Evolutionary conservation across 164 flowering plant genomes (phyloP).

Genomic region (Hamamelis virginiana): DNA sequence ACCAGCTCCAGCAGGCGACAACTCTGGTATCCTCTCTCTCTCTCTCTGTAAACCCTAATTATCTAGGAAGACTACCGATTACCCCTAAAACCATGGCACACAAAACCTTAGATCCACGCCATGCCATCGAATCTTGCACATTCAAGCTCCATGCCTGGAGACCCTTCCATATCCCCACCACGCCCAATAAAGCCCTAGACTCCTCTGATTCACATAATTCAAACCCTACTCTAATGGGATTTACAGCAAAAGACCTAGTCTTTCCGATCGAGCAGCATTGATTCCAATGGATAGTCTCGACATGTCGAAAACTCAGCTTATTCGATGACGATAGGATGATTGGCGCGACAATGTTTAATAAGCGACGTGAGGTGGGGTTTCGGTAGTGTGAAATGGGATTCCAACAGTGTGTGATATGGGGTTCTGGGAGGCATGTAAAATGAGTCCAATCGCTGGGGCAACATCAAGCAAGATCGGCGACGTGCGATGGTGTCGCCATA

Average conservation of each 20-base stretch:
- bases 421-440: too few relatives aligned
- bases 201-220: slow-evolving; percentile 19
- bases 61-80: background rate
- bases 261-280: slow-evolving; percentile 60
- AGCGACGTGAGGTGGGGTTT: too few relatives aligned
- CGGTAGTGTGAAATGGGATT: too few relatives aligned
- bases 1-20: too few relatives aligned
- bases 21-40: too few relatives aligned
- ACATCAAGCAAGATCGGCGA: too few relatives aligned
- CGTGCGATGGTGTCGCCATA: too few relatives aligned
- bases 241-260: slow-evolving; percentile 65
- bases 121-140: slow-evolving; percentile 70
- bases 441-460: too few relatives aligned
- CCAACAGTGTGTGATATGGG: too few relatives aligned
- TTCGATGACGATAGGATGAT: slow-evolving; percentile 50
- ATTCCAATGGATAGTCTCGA: slow-evolving; percentile 47
- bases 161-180: slow-evolving; percentile 53
- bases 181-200: slow-evolving; percentile 36
- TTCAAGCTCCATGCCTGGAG: slow-evolving; percentile 73
- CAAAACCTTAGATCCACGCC: slow-evolving; percentile 39
- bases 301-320: slow-evolving; percentile 59
- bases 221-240: slow-evolving; percentile 27
- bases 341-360: slow-evolving; percentile 13
- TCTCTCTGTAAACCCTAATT: too few relatives aligned
- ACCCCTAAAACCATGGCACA: slow-evolving; percentile 38